Evolutionary conservation across 345 rosid species (phyloP).

Genomic region (Abelmoschus esculentus): DNA sequence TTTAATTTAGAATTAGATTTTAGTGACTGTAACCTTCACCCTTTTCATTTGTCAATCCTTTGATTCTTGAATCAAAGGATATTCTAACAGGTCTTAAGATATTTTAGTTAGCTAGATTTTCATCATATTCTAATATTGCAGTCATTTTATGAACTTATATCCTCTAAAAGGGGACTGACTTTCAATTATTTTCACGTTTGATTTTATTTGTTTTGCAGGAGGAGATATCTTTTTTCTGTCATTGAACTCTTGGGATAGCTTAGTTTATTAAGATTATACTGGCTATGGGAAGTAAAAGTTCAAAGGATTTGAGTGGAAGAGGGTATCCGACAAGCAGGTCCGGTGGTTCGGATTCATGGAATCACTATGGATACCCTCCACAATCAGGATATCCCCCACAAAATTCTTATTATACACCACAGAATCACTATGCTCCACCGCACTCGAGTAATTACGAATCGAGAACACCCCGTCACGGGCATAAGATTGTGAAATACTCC

Average conservation of each 20-base stretch:
- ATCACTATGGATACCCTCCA: slow-evolving; percentile 31
- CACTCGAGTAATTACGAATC: slow-evolving; percentile 27
- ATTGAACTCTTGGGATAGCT: neutral
- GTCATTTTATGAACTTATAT: neutral
- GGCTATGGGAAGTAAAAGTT: slow-evolving; percentile 76
- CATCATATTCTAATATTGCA: neutral
- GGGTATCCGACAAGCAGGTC: slow-evolving; percentile 18
- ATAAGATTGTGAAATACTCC: slow-evolving; percentile 48
- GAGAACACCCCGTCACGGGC: slow-evolving; percentile 29
- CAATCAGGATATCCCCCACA: slow-evolving; percentile 36
- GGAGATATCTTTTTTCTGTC: neutral
- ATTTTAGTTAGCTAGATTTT: neutral
- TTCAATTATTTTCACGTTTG: neutral
- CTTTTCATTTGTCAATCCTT: neutral
- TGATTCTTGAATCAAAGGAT: neutral
- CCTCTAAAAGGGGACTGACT: neutral
- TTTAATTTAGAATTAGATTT: neutral
- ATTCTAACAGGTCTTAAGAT: neutral
- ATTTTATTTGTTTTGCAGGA: slow-evolving; percentile 11
- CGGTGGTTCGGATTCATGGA: slow-evolving; percentile 30
- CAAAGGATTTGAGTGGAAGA: slow-evolving; percentile 38
- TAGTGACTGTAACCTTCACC: neutral
- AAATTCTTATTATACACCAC: slow-evolving; percentile 38
- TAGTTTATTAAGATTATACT: neutral
- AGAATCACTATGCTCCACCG: slow-evolving; percentile 30